Conservation (phyloP, 2,329 filamentous ascomycete species). For the Pyricularia pennisetigena region DNA sequence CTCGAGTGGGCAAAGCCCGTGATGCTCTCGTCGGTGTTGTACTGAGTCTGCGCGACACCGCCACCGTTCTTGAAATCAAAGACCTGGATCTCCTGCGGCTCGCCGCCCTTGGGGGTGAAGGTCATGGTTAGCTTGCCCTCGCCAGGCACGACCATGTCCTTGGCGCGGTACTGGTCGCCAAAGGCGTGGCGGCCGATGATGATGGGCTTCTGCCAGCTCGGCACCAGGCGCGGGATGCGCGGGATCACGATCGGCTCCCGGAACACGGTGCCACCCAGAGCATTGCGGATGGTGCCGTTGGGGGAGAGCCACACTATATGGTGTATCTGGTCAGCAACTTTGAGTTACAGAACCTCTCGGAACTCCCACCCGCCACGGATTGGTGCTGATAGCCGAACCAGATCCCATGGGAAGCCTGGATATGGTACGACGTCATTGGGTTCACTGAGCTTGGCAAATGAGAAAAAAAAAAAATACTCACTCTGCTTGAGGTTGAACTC, state of each 20-base stretch:
- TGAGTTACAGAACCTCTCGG: background rate
- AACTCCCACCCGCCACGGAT: background rate
- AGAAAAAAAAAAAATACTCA: slow-evolving; percentile 31
- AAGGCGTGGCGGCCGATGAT: slow-evolving; percentile 98
- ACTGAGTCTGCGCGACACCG: slow-evolving; percentile 88
- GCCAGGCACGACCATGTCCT: slow-evolving; percentile 75
- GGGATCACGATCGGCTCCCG: slow-evolving; percentile 97
- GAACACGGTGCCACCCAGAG: slow-evolving; percentile 90
- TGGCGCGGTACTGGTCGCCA: slow-evolving; percentile 96
- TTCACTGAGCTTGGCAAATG: slow-evolving; percentile 3
- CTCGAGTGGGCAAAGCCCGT: slow-evolving; percentile 88
- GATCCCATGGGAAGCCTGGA: background rate
- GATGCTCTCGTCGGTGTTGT: slow-evolving; percentile 97
- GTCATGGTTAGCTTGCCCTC: slow-evolving; percentile 90
- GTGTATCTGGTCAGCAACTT: slow-evolving; percentile 29
- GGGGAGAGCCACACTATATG: slow-evolving; percentile 85
- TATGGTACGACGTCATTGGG: background rate
- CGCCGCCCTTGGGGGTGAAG: slow-evolving; percentile 73
- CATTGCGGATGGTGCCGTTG: slow-evolving; percentile 78
- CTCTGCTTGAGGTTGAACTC: slow-evolving; percentile 99
- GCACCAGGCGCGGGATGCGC: slow-evolving; percentile 83
- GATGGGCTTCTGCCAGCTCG: slow-evolving; percentile 98
- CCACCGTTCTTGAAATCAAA: slow-evolving; percentile 81
- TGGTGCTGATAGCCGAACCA: background rate
- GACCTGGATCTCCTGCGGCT: slow-evolving; percentile 81